Evolutionary conservation across 176 grass and related monocot genomes (phyloP), one percentile per base, ranked within the genome.

Genomic region (Triticum turgidum): DNA sequence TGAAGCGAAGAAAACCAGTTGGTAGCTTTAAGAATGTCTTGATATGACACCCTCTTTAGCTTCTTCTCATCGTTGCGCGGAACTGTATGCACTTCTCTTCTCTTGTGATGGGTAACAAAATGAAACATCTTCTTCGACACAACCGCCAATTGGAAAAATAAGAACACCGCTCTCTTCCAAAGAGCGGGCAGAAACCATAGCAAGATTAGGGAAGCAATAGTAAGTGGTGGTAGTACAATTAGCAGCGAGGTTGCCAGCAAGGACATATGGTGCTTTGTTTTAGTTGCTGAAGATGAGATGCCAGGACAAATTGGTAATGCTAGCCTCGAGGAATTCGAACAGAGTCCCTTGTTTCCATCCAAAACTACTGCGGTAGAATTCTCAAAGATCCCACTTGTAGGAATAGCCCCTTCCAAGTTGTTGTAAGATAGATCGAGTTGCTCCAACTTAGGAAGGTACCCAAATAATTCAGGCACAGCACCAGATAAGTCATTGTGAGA

Each of bases 21-120:
- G 15, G 86, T 88, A 82, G 86, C 86, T 82, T 59, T 45, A 1
- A 82, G 61, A 7, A 88, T 88, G 34, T 83, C 86, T 18, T 25
- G 8, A 27, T 87, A 74, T 21, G 85, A 81, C 25, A 25, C 25
- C 25, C 41, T 86, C 66, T 80, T 86, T 20, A 86, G 29, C 20
- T 17, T 69, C 33, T 38, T 34, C 30, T 74, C 74, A 69, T 39
- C 37, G 7, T 15, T 0, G 2, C 0, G 1, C 5, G 49, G 84
- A 30, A 45, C 32, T 4, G 11, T 30, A 11, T 15, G 12, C 35
- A 71, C 18, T 49, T 86, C 27, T 73, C 9, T 52, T 52, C 49
- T 52, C 13, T 51, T 70, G 1, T 15, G 7, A 35, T 39, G 4
- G 67, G 67, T 13, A 27, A 34, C 6, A 9, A 20, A 61, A 24